Conservation (phyloP, 441 rosid genomes). For the Euphorbia neoarborescens region DNA sequence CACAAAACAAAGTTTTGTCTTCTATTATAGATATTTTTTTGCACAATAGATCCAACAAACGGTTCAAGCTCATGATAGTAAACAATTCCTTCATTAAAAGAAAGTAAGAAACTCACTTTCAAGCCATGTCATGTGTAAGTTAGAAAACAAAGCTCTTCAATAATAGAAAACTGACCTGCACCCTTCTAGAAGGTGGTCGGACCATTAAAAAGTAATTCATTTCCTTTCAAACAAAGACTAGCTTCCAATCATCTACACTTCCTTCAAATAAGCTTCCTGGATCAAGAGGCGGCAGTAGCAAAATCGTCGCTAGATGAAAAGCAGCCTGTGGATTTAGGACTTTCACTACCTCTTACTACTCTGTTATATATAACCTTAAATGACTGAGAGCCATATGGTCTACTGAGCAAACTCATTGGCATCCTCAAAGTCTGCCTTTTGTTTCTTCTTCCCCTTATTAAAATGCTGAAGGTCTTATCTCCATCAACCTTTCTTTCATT, state of each 20-base stretch:
- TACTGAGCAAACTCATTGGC: slow-evolving; percentile 85
- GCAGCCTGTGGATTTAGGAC: slow-evolving; percentile 44
- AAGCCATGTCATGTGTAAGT: not conserved
- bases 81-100: not conserved
- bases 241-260: slow-evolving; percentile 16
- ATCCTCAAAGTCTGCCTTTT: slow-evolving; percentile 84
- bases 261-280: slow-evolving; percentile 12
- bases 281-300: slow-evolving; percentile 39
- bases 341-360: slow-evolving; percentile 72
- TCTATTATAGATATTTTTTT: too few relatives aligned
- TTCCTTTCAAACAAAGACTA: slow-evolving; percentile 15
- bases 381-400: slow-evolving; percentile 84
- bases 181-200: slow-evolving; percentile 16
- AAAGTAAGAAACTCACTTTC: not conserved
- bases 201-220: slow-evolving; percentile 6
- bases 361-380: slow-evolving; percentile 71
- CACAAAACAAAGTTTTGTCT: too few relatives aligned
- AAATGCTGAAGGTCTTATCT: slow-evolving; percentile 86
- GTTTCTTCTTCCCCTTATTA: slow-evolving; percentile 82
- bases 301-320: slow-evolving; percentile 35
- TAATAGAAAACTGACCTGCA: slow-evolving; percentile 35
- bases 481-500: slow-evolving; percentile 39
- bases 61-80: not conserved
- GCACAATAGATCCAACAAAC: not conserved
- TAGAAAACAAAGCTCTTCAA: not conserved